A percentile compares a stretch with the other conserved stretches of the same genome.
Conservation (phyloP, 129 eudicot species). For the Chrysanthemum makinoi region DNA sequence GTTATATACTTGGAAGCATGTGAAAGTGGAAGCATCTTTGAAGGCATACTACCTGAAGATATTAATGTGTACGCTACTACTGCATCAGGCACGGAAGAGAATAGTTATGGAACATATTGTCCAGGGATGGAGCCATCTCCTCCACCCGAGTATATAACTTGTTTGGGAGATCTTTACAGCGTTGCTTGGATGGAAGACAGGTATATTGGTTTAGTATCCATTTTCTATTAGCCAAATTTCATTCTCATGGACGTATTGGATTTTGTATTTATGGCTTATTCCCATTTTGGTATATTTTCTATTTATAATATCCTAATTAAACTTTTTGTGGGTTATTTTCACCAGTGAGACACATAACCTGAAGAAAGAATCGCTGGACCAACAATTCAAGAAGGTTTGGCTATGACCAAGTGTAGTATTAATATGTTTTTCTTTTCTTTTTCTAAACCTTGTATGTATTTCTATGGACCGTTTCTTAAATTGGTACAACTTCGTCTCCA, state of each 20-base stretch:
- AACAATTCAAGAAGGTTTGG: slow-evolving; percentile 27
- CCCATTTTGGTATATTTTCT: not conserved
- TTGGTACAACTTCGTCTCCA: slow-evolving; percentile 15
- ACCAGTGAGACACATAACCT: slow-evolving; percentile 28
- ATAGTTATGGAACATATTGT: slow-evolving; percentile 89
- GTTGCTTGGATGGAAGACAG: slow-evolving; percentile 99
- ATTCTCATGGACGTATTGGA: not conserved
- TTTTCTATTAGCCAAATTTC: not conserved
- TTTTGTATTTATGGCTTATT: not conserved
- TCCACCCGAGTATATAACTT: slow-evolving; percentile 75
- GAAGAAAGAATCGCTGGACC: slow-evolving; percentile 26
- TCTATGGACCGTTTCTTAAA: not conserved
- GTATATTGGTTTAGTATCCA: slow-evolving; percentile 26
- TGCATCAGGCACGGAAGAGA: slow-evolving; percentile 80
- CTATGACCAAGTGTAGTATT: not conserved
- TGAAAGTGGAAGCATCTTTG: slow-evolving; percentile 89
- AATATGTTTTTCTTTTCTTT: not conserved
- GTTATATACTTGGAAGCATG: slow-evolving; percentile 90
- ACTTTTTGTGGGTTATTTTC: slow-evolving; percentile 5
- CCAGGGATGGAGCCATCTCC: slow-evolving; percentile 88
- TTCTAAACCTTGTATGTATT: not conserved
- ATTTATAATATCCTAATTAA: not conserved
- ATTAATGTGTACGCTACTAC: slow-evolving; percentile 72
- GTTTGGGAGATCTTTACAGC: slow-evolving; percentile 91
- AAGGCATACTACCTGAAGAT: slow-evolving; percentile 81